phyloP scores from a whole-genome alignment of 495 filamentous ascomycete genomes.

The Penicillium subrubescens region DNA sequence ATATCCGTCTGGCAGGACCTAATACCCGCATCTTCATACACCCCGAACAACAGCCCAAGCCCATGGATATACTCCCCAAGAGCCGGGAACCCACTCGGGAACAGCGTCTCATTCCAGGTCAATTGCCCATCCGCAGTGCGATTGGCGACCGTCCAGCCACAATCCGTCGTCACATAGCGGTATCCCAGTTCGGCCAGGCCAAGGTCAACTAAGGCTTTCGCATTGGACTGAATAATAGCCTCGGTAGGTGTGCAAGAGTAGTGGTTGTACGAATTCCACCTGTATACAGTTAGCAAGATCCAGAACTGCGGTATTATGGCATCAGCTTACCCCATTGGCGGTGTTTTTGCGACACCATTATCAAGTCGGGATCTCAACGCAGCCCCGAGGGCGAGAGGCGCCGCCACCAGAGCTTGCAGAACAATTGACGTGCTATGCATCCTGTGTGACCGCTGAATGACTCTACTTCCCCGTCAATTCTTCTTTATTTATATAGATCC shows the following conservation, averaged over 20 bases:
- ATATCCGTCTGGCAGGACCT: conserved; percentile 31
- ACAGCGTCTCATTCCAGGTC: conserved; percentile 56
- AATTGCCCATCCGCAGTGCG: conserved; percentile 47
- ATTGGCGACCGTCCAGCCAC: conserved; percentile 53
- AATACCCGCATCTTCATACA: conserved; percentile 56
- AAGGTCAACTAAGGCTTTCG: conserved; percentile 55
- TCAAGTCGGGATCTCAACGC: conserved; percentile 20
- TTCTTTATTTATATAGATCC: neutral
- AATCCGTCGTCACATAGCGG: conserved; percentile 57
- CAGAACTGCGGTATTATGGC: neutral
- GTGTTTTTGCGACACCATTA: conserved; percentile 33
- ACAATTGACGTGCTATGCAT: neutral
- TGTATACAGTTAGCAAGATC: neutral
- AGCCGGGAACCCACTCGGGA: conserved; percentile 52
- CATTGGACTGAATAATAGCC: conserved; percentile 51
- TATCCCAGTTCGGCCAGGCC: conserved; percentile 55
- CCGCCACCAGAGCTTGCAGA: neutral
- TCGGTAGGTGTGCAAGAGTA: conserved; percentile 54
- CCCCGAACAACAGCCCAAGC: conserved; percentile 54
- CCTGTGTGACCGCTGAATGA: neutral
- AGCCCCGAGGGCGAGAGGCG: conserved; percentile 4
- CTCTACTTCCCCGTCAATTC: neutral
- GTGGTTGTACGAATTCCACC: conserved; percentile 61
- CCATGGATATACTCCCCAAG: conserved; percentile 53
- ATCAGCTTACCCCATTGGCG: conserved; percentile 36